phyloP scores from a whole-genome alignment of 2,329 filamentous ascomycete genomes.

The Hirsutella minnesotensis region DNA sequence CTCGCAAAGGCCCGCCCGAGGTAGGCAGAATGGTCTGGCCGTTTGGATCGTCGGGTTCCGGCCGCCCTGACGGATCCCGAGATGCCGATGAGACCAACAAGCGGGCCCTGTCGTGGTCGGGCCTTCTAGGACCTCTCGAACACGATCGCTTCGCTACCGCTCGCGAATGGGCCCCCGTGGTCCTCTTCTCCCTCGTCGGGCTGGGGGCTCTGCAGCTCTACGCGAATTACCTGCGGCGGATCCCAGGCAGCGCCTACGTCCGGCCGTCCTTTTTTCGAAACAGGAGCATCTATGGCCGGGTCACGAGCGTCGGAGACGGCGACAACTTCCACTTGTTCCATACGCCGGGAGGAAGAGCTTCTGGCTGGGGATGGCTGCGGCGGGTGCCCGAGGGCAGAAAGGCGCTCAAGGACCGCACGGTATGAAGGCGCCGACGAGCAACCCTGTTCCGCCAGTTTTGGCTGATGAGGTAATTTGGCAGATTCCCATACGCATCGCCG shows the following conservation, averaged over 20 bases:
- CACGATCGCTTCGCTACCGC: constrained; percentile 20
- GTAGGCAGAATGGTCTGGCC: constrained; percentile 28
- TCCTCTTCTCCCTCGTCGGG: constrained; percentile 24
- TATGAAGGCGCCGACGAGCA: constrained; percentile 22
- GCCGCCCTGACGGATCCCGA: constrained; percentile 9
- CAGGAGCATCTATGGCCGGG: constrained; percentile 68
- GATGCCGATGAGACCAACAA: constrained; percentile 12
- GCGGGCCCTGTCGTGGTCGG: constrained; percentile 24
- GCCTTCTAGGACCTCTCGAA: constrained; percentile 19
- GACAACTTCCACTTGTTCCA: constrained; percentile 94
- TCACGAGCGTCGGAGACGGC: constrained; percentile 91
- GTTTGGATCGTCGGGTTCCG: constrained; percentile 19
- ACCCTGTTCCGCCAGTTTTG: constrained; percentile 12
- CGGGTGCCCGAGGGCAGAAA: constrained; percentile 58
- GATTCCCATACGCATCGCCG: constrained; percentile 83
- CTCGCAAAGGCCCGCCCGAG: constrained; percentile 15
- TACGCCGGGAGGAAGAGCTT: constrained; percentile 76
- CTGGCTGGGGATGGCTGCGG: constrained; percentile 89
- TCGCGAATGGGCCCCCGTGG: constrained; percentile 27
- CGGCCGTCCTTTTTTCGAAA: constrained; percentile 62
- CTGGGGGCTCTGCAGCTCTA: constrained; percentile 42
- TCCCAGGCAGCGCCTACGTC: constrained; percentile 67
- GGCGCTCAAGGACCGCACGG: constrained; percentile 65
- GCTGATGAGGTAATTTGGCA: constrained; percentile 22
- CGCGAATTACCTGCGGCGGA: constrained; percentile 68